A percentile compares a stretch with the other conserved stretches of the same genome.
These are phyloP conservation scores for Friedmanniomyces simplex DNA, from an alignment of 495 filamentous ascomycete genomes.

Conservation along the genomic window DNA sequence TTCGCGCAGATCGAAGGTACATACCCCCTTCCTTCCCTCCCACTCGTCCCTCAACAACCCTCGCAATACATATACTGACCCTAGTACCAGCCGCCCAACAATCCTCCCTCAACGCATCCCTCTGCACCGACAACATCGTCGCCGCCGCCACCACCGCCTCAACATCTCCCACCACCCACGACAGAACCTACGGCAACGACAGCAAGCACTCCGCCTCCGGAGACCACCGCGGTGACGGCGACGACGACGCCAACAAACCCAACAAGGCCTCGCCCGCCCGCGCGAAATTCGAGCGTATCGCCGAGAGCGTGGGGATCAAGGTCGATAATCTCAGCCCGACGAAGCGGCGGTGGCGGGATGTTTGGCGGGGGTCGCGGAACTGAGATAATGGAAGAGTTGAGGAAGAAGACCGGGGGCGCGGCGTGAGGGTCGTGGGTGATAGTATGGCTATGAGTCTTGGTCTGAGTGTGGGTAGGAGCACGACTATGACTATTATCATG, in stretches of 20 bases:
- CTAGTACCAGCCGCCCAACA: neutral
- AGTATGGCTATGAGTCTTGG: too few relatives aligned
- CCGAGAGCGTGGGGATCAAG: slow-evolving; percentile 25
- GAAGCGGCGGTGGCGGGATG: slow-evolving; percentile 1
- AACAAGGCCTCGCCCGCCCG: slow-evolving; percentile 23
- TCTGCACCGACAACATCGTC: neutral
- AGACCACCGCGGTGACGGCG: neutral
- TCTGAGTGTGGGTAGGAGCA: too few relatives aligned
- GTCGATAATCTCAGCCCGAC: neutral
- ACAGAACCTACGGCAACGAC: too few relatives aligned
- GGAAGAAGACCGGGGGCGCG: too few relatives aligned
- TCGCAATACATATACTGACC: neutral
- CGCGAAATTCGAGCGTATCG: slow-evolving; percentile 27
- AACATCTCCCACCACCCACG: neutral
- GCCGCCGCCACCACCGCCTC: too few relatives aligned
- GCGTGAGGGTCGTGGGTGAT: too few relatives aligned
- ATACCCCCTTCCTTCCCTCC: neutral
- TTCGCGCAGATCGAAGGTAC: neutral
- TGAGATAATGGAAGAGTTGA: too few relatives aligned
- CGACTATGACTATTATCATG: too few relatives aligned
- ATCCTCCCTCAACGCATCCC: neutral
- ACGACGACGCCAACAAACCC: neutral
- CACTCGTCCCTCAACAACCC: neutral
- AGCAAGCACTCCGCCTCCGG: neutral
- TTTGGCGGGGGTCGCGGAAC: neutral